Base-by-base conservation (phyloP, 1,139 yeast species). In the Sugiyamaella novakii region DNA sequence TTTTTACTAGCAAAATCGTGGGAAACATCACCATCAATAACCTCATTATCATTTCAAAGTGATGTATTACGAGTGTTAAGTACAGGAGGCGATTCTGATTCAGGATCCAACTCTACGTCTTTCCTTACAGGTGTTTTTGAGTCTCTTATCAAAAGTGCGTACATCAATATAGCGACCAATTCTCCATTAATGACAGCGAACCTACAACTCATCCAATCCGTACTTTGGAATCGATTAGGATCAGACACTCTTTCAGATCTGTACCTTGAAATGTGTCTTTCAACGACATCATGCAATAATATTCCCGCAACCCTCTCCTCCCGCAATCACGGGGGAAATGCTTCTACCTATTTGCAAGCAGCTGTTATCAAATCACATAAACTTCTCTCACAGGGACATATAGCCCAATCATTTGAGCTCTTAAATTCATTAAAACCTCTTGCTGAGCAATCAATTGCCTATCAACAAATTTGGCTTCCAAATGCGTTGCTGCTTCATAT, bases 1-100 rank as follows among this genome's bases (percentile, higher is more conserved):
- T 84, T 83, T 60, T 68, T 87, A 42, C 79, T 83, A 31, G 70
- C 77, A 15, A 80, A 80, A 58, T 76, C 87, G 0, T 78, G 75
- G 52, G 80, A 79, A 5, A 76, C 82, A 1, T 68, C 77, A 17
- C 73, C 68, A 63, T 39, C 66, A 2, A 67, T 83, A 37, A 80
- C 80, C 55, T 75, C 88, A 0, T 70, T 78, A 60, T 78, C 87
- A 25, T 78, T 74, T 59, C 83, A 80, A 58, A 78, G 78, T 55
- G 86, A 83, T 57, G 79, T 83, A 0, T 63, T 77, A 1, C 80
- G 80, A 50, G 60, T 73, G 19, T 68, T 82, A 65, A 61, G 76
- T 38, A 76, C 73, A 52, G 85, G 85, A 1, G 78, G 74, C 0
- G 25, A 22, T 6, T 62, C 77, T 0, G 24, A 19, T 17, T 6